Base-by-base conservation (phyloP, 1,284 basidiomycete species). In the Quambalaria eucalypti region DNA sequence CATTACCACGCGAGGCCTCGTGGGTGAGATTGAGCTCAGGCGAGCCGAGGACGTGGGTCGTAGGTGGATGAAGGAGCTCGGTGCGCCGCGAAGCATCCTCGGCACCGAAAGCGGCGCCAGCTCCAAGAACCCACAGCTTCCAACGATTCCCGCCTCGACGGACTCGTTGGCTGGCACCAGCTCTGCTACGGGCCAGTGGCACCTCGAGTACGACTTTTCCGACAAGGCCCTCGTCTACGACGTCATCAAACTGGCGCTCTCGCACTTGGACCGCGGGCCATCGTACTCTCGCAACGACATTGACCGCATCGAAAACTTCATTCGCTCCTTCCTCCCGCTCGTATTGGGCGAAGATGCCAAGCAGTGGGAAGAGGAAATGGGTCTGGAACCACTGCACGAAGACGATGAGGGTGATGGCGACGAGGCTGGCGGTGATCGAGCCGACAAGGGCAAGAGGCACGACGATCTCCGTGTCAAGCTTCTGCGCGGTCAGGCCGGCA, bases 1-100 rank as follows among this genome's bases (percentile, higher is more conserved):
- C 51, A 87, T 95, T 71, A 93, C 90, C 4, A 82, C 86, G 48
- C 97, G 93, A 78, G 81, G 86, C 60, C 87, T 98, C 69, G 84
- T 96, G 47, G 82, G 81, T 42, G 90, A 98, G 68, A 88, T 97
- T 68, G 92, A 97, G 77, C 77, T 80, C 42, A 79, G 85, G 58
- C 85, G 87, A 69, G 81, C 82, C 28, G 83, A 85, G 70, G 87
- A 91, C 12, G 42, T 46, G 21, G 19, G 21, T 26, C 42, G 42
- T 21, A 19, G 42, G 12, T 46, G 25, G 7, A 46, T 46, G 42
- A 46, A 46, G 42, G 42, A 46, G 42, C 42, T 46, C 4, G 42
- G 42, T 14, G 42, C 42, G 5, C 42, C 42, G 7, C 42, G 42
- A 14, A 46, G 21, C 14, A 14, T 46, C 5, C 42, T 46, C 14